Base-by-base conservation (phyloP, 768 basidiomycete species). In the Russula olivacea region DNA sequence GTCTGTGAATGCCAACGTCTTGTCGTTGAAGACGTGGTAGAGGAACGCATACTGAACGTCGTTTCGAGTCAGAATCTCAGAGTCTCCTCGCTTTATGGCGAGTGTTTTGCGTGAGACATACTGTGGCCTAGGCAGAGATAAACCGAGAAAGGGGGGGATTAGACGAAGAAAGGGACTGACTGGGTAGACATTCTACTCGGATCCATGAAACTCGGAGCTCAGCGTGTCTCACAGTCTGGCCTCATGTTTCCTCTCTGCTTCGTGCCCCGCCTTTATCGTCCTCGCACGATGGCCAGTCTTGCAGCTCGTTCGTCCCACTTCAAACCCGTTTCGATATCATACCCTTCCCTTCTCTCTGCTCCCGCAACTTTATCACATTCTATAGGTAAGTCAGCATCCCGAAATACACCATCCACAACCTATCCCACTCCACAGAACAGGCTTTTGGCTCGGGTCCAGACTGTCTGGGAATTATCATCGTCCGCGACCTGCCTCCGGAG, bases 21-120 rank as follows among this genome's bases (percentile, higher is more conserved):
- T 74, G 73, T 93, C 83, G 66, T 80, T 79, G 75, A 96, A 96
- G 71, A 95, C 84, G 75, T 83, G 79, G 69, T 86, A 72, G 61
- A 96, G 84, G 53, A 94, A 81, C 77, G 93, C 90, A 74, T 83
- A 92, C 76, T 94, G 91, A 57, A 93, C 83, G 74, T 93, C 92
- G 72, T 86, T 83, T 49, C 91, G 84, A 25, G 87, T 87, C 66
- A 94, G 79, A 58, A 89, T 87, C 69, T 91, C 89, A 14, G 88
- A 91, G 71, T 93, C 90, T 69, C 81, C 83, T 68, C 87, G 84
- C 76, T 91, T 91, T 74, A 91, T 91, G 57, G 89, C 87, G 61
- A 89, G 77, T 40, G 86, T 85, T 73, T 86, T 87, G 47, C 76
- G 68, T 51, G 74, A 74, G 52, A 74, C 71, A 65, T 76, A 76